Evolutionary conservation across 2,329 filamentous ascomycete genomes (phyloP), one percentile per base, ranked within the genome.

Genomic region (Passalora sequoiae): DNA sequence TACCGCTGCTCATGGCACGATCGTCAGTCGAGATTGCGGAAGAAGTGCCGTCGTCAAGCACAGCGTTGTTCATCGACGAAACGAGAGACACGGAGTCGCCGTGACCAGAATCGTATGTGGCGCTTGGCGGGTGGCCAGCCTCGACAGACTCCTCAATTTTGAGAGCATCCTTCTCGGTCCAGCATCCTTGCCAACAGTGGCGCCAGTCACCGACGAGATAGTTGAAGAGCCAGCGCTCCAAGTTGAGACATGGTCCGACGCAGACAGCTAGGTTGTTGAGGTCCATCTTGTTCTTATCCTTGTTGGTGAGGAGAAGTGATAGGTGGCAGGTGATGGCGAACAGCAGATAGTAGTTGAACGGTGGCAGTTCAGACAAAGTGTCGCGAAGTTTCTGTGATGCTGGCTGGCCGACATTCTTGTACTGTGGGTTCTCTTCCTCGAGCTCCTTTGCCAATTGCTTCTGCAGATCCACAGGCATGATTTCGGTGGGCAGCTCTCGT

Each of bases 261-360:
- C 91, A 97, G 57, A 96, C 94, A 69, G 89, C 94, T 17, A 97
- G 73, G 54, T 96, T 96, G 61, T 87, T 82, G 63, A 91, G 95
- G 62, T 94, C 88, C 91, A 97, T 97, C 71, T 94, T 95, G 76
- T 96, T 97, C 72, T 91, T 89, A 53, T 94, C 87, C 17, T 89
- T 85, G 65, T 94, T 91, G 1, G 87, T 89, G 56, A 95, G 81
- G 7, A 97, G 76, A 19, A 96, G 77, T 58, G 89, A 95, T 37
- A 97, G 81, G 60, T 97, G 91, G 66, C 91, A 96, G 24, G 91
- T 97, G 57, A 96, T 95, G 58, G 91, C 91, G 64, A 97, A 97
- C 4, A 97, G 80, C 10, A 97, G 83, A 62, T 97, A 96, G 69
- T 97, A 97, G 69, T 96, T 94, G 73, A 92, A 96, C 0, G 91